Base-by-base conservation (phyloP, 1,284 basidiomycete genomes). In the Peniophora sp. region DNA sequence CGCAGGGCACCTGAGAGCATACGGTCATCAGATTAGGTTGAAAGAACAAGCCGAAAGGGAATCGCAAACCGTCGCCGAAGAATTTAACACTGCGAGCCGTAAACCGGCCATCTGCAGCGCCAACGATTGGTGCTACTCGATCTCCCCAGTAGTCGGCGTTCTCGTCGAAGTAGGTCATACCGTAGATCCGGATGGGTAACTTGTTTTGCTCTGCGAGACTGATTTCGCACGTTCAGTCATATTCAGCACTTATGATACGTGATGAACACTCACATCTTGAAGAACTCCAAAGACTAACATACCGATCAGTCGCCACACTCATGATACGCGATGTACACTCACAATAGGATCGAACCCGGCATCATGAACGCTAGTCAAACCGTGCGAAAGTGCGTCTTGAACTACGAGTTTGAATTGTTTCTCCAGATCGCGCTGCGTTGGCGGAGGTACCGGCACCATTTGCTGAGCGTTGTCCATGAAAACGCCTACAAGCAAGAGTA, bases 81-180 rank as follows among this genome's bases (percentile, higher is more conserved):
- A 97, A 83, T 67, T 97, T 97, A 57, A 96, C 85, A 52, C 89
- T 88, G 24, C 89, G 81, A 16, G 85, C 76, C 23, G 74, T 84
- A 19, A 93, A 72, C 44, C 83, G 75, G 34, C 76, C 78, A 59
- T 83, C 75, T 2, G 73, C 79, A 25, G 70, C 71, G 41, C 73
- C 73, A 49, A 85, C 69, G 11, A 89, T 68, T 51, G 78, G 80
- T 45, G 74, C 66, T 0, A 79, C 74, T 14, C 69, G 68, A 55
- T 89, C 80, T 20, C 89, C 90, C 77, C 89, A 92, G 61, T 90
- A 95, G n/a, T 75, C 70, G 27, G 75, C 74, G 34, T 72, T 74
- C 58, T 91, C 85, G 56, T 86, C 72, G 59, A 84, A 87, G 56
- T 75, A 80, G 17, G 74, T 77, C 85, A 86, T 88, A 32, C 81